Conservation (phyloP, 2,329 filamentous ascomycete species). For the Monilinia vaccinii-corymbosi region DNA sequence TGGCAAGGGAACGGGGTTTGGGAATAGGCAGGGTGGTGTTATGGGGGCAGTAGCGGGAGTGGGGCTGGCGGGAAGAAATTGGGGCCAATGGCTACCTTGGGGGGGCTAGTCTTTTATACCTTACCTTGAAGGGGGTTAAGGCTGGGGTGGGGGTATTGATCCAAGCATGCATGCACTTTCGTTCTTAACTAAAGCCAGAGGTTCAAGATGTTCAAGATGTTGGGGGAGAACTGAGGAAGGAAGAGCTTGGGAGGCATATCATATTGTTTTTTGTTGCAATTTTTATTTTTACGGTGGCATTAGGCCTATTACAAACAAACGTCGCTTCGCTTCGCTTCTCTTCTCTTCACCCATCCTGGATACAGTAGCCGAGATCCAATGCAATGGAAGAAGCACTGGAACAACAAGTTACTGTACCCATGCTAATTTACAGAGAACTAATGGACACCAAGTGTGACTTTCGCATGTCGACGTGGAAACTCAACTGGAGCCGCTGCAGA, state of each 20-base stretch:
- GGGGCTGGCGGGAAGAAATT: constrained; percentile 5
- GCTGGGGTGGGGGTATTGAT: not conserved
- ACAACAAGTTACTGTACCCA: too few relatives aligned
- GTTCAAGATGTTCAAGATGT: not conserved
- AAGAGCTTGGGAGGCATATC: not conserved
- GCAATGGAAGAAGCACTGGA: too few relatives aligned
- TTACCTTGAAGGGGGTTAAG: too few relatives aligned
- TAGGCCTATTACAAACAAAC: too few relatives aligned
- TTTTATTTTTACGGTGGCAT: too few relatives aligned
- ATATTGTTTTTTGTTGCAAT: not conserved
- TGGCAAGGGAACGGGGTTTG: constrained; percentile 4
- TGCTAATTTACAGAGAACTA: too few relatives aligned
- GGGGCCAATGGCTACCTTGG: constrained; percentile 5
- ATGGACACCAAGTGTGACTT: too few relatives aligned
- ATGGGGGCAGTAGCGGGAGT: constrained; percentile 2
- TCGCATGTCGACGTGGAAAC: too few relatives aligned
- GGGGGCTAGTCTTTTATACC: not conserved
- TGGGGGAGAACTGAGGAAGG: not conserved
- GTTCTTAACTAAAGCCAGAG: not conserved
- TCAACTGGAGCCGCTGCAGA: too few relatives aligned
- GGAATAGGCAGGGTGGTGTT: not conserved
- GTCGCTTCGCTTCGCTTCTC: too few relatives aligned
- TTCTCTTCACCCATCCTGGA: too few relatives aligned
- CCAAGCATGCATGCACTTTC: not conserved
- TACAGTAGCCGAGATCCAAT: too few relatives aligned